These are phyloP conservation scores for Blepharisma japonicum DNA, from an alignment of 73 alveolate genomes.

Conservation along the genomic window DNA sequence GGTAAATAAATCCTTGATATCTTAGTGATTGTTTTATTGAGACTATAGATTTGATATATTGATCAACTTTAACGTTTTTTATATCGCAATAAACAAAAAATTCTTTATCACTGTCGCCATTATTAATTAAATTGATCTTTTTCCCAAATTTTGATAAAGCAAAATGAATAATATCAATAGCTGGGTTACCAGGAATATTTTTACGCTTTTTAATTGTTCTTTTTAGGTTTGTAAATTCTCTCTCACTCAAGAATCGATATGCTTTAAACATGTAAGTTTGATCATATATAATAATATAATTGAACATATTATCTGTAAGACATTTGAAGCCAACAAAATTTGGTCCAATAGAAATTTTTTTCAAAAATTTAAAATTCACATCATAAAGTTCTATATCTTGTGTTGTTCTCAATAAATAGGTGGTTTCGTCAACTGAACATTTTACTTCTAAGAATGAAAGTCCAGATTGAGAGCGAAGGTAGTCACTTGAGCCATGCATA, in stretches of 20 bases:
- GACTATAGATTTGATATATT: background rate
- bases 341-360: no score
- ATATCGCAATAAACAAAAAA: background rate
- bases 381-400: conserved; percentile 5
- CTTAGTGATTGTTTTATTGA: background rate
- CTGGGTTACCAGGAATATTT: background rate
- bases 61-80: background rate
- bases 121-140: background rate
- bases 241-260: no score
- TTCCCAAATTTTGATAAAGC: background rate
- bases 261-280: no score
- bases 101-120: background rate
- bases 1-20: background rate
- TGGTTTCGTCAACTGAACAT: background rate
- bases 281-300: background rate
- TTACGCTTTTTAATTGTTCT: no score
- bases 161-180: background rate
- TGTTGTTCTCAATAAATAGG: background rate
- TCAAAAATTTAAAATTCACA: background rate
- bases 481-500: no score
- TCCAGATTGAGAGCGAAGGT: no score
- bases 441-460: no score
- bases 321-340: background rate
- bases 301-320: background rate
- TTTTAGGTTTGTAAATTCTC: no score